Evolutionary conservation across 2,329 filamentous ascomycete species (phyloP), one percentile per base, ranked within the genome.

Genomic region (Colletotrichum sp.): DNA sequence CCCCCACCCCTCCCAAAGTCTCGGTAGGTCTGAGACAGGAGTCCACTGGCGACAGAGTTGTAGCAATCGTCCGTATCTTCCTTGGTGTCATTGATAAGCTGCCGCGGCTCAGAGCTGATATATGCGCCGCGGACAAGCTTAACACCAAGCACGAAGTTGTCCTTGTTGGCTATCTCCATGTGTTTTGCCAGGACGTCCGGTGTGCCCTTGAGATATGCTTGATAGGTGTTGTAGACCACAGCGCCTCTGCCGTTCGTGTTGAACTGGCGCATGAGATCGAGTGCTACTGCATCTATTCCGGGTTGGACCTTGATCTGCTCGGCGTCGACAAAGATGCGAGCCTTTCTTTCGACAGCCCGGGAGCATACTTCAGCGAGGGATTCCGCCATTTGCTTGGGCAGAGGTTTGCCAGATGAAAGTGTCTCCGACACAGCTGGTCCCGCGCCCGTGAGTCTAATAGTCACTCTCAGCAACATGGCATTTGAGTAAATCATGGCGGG

Each of bases 251-350:
- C 80, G 0, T 85, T 86, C 77, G 87, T 90, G 87, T 98, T 98
- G 87, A 95, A 96, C 82, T 90, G 92, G 80, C 91, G 90, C 87
- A 96, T 95, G 79, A 95, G 94, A 24, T 90, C 86, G 64, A 97
- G 85, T 8, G 93, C 95, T 93, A 95, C 96, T 79, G 92, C 90
- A 82, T 96, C 93, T 76, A 98, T 96, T 9, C 95, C 95, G 6
- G 90, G 87, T 85, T 98, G 95, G 30, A 96, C 90, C 71, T 91
- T 90, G 75, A 93, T 92, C 84, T 98, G 95, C 85, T 98, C 96
- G 2, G 95, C 96, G 78, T 98, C 95, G 77, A 98, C 95, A 3
- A 98, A 90, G 2, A 98, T 89, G 4, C 92, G 90, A 3, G 98
- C 92, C 24, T 93, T 92, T 64, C 93, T 92, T 39, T 90, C 87